Base-by-base conservation (phyloP, 2,329 filamentous ascomycete genomes). In the Tolypocladium nubicola region DNA sequence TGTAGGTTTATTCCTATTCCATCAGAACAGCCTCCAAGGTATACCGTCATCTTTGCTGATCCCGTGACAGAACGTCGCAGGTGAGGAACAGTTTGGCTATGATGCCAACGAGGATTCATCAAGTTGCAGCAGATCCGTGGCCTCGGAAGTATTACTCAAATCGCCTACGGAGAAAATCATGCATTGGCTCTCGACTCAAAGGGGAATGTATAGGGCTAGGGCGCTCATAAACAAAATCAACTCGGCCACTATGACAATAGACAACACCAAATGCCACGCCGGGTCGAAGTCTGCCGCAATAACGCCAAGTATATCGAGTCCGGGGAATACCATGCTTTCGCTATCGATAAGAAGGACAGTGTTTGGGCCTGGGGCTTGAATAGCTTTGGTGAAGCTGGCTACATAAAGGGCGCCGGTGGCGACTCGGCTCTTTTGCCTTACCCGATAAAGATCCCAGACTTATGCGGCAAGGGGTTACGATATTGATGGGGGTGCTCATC, bases 341-440 rank as follows among this genome's bases (percentile, higher is more conserved):
- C 87, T 19, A 77, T 93, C 54, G 82, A 85, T 68, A 77, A 79
- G 45, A 79, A 81, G 33, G 86, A 83, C 50, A 79, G 82, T 49
- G 84, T 91, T 43, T 91, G 83, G 71, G 79, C 82, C 0, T 93
- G 89, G 88, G 89, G 89, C n/a, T 74, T 89, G 39, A 93, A 94
- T 75, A 87, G 85, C 70, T 92, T 86, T 67, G 86, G 85, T 60
- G 83, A 93, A 72, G 87, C 86, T 13, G 89, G 86, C 52, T 74
- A 80, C 55, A 75, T 78, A 55, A 56, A 56, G 26, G 56, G 52
- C 1, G 63, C 64, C 5, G 61, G 64, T 1, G 54, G 55, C 8
- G 59, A 85, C 60, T 79, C 81, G 58, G 80, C 82, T 19, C 78
- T 85, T 60, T 13, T 79, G 81, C 59, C 86, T 9, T 79, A 81